Conservation (phyloP, 169 alveolate species). For the Cryptosporidium sp. region DNA sequence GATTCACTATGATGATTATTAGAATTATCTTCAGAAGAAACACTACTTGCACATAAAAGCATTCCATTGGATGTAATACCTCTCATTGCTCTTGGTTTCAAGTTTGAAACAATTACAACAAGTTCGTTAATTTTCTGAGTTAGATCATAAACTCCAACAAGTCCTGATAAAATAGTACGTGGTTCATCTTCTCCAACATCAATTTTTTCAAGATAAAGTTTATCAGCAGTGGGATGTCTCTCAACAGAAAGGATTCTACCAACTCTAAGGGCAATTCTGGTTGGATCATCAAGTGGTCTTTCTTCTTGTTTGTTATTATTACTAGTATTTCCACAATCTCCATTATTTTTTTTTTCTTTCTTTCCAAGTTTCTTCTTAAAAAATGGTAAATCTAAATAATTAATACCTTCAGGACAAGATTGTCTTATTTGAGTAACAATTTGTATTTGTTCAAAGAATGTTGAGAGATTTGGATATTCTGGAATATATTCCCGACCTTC, state of each 20-base stretch:
- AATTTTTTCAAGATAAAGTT: constrained; percentile 87
- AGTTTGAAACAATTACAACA: constrained; percentile 85
- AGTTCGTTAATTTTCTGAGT: constrained; percentile 83
- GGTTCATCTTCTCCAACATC: constrained; percentile 88
- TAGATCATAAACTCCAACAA: constrained; percentile 78
- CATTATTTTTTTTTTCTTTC: constrained; percentile 20
- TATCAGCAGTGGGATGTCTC: constrained; percentile 87
- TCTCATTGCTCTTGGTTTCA: constrained; percentile 84
- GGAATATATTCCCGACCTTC: constrained; percentile 17
- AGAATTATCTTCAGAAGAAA: constrained; percentile 13
- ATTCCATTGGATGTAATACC: constrained; percentile 86
- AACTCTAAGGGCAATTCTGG: constrained; percentile 83
- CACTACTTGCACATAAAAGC: constrained; percentile 80
- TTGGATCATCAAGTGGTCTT: constrained; percentile 68
- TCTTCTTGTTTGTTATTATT: background rate
- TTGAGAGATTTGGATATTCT: constrained; percentile 12
- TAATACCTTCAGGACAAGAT: constrained; percentile 41
- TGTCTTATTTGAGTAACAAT: constrained; percentile 49
- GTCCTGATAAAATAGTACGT: constrained; percentile 84
- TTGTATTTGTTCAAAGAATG: constrained; percentile 39
- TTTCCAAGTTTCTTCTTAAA: constrained; percentile 35
- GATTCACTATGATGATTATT: background rate
- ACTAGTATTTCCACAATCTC: background rate
- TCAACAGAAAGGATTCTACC: constrained; percentile 85
- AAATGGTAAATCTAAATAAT: constrained; percentile 42